These are phyloP conservation scores for Chaetoceros muelleri DNA, from an alignment of 108 stramenopile genomes.

Conservation along the genomic window DNA sequence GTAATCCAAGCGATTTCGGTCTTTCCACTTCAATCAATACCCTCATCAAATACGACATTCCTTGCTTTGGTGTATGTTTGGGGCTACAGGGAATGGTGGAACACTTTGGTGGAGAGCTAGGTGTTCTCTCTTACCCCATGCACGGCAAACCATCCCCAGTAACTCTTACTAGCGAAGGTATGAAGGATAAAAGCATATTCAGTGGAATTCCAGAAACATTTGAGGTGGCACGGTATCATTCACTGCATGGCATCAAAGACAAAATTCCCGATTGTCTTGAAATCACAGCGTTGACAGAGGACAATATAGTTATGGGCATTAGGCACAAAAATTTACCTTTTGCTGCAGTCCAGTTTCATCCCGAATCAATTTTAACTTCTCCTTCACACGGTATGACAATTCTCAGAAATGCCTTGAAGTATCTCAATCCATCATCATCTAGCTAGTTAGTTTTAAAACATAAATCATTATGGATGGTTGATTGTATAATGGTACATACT, in stretches of 20 bases:
- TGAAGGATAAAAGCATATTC: constrained; percentile 65
- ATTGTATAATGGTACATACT: no score
- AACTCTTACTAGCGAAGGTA: constrained; percentile 51
- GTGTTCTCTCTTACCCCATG: constrained; percentile 90
- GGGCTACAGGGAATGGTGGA: constrained; percentile 98
- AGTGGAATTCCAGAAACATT: constrained; percentile 79
- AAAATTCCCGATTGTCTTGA: constrained; percentile 68
- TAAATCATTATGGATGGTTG: no score
- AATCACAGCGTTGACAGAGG: constrained; percentile 86
- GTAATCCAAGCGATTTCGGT: constrained; percentile 89
- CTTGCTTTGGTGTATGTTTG: constrained; percentile 95
- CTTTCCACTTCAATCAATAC: constrained; percentile 74
- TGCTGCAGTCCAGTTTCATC: constrained; percentile 99
- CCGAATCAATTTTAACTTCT: constrained; percentile 92
- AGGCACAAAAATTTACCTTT: constrained; percentile 88
- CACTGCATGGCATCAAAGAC: constrained; percentile 80
- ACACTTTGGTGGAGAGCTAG: constrained; percentile 90
- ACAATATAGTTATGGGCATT: constrained; percentile 94
- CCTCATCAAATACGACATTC: constrained; percentile 70
- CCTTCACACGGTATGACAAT: constrained; percentile 85
- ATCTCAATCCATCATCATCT: no score
- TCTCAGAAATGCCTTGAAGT: constrained; percentile 69
- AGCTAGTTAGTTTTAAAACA: no score
- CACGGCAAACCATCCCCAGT: constrained; percentile 91
- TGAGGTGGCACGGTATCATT: constrained; percentile 95